Evolutionary conservation across 257 asterid genomes (phyloP).

Genomic region (Solanum gandarillasii): DNA sequence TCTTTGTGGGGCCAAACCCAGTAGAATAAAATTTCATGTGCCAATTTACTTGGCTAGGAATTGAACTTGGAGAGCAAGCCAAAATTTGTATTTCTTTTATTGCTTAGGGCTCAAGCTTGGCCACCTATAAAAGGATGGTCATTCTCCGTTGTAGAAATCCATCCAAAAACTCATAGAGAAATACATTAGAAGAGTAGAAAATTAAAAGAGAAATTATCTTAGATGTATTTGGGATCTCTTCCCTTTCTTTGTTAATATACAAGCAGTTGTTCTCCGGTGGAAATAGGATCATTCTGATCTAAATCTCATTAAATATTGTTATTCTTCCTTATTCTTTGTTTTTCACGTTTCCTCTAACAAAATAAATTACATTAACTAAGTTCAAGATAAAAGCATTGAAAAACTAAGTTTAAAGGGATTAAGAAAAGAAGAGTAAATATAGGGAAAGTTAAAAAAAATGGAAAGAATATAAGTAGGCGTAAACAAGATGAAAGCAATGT

Average conservation of each 20-base stretch:
- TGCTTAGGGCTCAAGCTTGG: not conserved
- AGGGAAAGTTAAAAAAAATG: not conserved
- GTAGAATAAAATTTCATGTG: not conserved
- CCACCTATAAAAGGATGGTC: not conserved
- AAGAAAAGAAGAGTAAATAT: not conserved
- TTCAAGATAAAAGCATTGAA: not conserved
- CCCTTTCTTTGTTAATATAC: not conserved
- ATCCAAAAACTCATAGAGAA: not conserved
- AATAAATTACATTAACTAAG: not conserved
- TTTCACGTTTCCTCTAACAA: not conserved
- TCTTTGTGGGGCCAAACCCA: not conserved
- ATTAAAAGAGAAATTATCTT: not conserved
- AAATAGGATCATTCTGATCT: not conserved
- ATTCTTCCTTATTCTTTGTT: not conserved
- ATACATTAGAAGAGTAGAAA: not conserved
- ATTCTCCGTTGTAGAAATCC: not conserved
- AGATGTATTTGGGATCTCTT: not conserved
- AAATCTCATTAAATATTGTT: not conserved
- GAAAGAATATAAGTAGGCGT: not conserved
- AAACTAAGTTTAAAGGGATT: not conserved
- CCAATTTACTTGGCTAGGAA: not conserved
- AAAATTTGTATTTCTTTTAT: not conserved
- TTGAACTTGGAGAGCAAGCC: not conserved
- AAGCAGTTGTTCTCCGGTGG: not conserved
- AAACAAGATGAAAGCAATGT: not conserved